phyloP scores from a whole-genome alignment of 768 basidiomycete genomes.

The Tulasnella sp. region DNA sequence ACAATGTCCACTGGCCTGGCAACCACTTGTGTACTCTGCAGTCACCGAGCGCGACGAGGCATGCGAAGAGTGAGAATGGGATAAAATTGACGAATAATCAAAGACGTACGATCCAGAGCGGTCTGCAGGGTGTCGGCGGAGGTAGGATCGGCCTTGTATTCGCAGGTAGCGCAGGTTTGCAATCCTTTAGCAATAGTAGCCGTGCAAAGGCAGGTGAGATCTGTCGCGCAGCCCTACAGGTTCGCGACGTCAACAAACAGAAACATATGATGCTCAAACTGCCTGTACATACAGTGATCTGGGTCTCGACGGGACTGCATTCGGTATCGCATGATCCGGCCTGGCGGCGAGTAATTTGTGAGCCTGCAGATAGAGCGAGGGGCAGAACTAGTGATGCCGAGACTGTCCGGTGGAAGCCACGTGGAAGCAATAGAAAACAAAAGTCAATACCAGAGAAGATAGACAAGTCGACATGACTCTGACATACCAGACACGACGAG shows the following conservation, averaged over 20 bases:
- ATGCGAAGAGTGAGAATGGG: background rate
- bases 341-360: background rate
- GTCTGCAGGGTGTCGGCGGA: background rate
- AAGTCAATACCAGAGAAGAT: background rate
- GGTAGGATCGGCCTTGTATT: background rate
- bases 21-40: background rate
- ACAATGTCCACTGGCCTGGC: background rate
- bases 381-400: background rate
- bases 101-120: background rate
- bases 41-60: background rate
- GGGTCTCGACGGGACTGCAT: background rate
- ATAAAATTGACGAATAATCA: background rate
- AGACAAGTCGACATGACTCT: background rate
- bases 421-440: background rate
- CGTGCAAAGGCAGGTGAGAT: slow-evolving; percentile 3
- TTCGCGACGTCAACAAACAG: background rate
- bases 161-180: background rate
- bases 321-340: background rate
- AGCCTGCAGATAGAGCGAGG: background rate
- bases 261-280: background rate
- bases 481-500: background rate
- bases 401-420: background rate
- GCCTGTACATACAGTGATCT: background rate
- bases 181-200: background rate
- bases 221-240: background rate